phyloP scores from a whole-genome alignment of 2,329 filamentous ascomycete genomes.

The Alternaria rosae region DNA sequence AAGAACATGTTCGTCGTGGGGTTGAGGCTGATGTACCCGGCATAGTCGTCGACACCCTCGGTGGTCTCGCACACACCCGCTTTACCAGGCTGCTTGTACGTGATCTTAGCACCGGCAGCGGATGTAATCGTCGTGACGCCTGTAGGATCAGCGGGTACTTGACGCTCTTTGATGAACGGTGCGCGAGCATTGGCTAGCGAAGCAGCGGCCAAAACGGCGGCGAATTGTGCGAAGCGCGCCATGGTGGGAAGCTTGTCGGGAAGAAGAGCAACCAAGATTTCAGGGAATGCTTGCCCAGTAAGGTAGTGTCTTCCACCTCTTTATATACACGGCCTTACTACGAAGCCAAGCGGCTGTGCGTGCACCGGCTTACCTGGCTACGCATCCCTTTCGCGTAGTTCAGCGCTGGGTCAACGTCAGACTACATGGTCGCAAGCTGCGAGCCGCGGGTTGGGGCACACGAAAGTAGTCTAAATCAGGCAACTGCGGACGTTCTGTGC shows the following conservation, averaged over 20 bases:
- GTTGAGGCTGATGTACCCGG: conserved; percentile 48
- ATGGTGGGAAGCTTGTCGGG: conserved; percentile 27
- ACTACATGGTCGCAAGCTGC: not conserved
- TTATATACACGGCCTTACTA: conserved; percentile 14
- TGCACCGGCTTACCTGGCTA: not conserved
- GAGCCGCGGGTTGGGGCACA: conserved; percentile 9
- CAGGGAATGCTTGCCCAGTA: conserved; percentile 6
- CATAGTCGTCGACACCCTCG: conserved; percentile 48
- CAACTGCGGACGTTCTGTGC: conserved; percentile 11
- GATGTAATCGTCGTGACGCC: conserved; percentile 45
- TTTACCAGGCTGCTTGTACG: conserved; percentile 48
- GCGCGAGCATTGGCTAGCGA: conserved; percentile 30
- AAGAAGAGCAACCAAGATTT: conserved; percentile 10
- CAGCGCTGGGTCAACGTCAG: not conserved
- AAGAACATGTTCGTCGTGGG: conserved; percentile 52
- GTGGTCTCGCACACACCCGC: conserved; percentile 54
- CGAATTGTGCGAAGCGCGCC: conserved; percentile 31
- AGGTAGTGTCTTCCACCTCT: not conserved
- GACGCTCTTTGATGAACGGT: conserved; percentile 35
- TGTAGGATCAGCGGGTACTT: conserved; percentile 41
- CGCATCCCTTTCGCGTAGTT: not conserved
- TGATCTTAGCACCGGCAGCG: conserved; percentile 43
- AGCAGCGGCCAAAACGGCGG: conserved; percentile 30
- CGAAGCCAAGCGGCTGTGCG: not conserved
- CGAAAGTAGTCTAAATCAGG: conserved; percentile 19